Evolutionary conservation across 441 rosid genomes (phyloP), one percentile per base, ranked within the genome.

Genomic region (Adansonia rubrostipa): DNA sequence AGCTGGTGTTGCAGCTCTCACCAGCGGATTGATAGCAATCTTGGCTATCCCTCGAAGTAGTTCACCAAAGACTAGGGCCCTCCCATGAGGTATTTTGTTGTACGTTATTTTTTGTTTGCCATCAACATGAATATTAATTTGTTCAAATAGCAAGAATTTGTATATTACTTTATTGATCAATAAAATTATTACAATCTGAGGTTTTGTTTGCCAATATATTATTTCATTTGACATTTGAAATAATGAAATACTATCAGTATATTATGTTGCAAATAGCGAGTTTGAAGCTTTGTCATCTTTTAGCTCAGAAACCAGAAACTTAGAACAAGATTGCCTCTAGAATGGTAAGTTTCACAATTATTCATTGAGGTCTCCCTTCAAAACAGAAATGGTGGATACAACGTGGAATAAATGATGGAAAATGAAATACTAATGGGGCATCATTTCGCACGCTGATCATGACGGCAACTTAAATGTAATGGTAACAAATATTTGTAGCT

Each of bases 1-100:
- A 61, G 98, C 95, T 76, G 96, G 88, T 69, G 71, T 91, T 70
- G 86, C 99, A 13, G 89, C 98, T 66, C 82, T 94, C 75, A 60
- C 87, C 28, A 91, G 89, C 77, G 98, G 99, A 78, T 80, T 93
- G 76, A 75, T 92, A 62, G 96, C 98, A 77, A 88, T 96, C 82
- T 86, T 94, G 84, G 98, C 97, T 77, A 92, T 96, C 80, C 96
- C 95, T 20, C 94, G 93, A 80, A 91, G 91, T 61, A 78, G 90
- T 77, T 8, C 75, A 4, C 97, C 83, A 78, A 93, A 88, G 85
- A 88, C 90, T 51, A 88, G 87, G 86, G 80, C 80, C 54, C 84
- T 86, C 66, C 84, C 88, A 72, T 94, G 88, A 92, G 81, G 88
- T 92, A 90, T 83, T 80, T 2, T 77, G 76, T 78, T 83, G 79